A percentile compares a stretch with the other conserved stretches of the same genome.
Conservation (phyloP, 345 rosid genomes). For the Carallia brachiata region DNA sequence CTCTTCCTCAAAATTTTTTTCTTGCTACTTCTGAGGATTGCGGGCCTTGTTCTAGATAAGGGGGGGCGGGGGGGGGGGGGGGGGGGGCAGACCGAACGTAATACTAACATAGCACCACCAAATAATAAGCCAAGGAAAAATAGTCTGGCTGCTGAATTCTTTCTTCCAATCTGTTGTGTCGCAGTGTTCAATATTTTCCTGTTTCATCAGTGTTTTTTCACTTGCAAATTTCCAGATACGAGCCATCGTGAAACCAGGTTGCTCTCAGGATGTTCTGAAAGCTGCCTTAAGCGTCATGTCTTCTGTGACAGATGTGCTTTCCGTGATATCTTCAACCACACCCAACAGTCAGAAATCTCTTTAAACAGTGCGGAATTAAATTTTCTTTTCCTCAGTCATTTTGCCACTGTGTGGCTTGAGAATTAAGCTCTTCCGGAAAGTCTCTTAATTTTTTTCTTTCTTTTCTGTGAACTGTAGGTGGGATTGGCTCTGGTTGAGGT, state of each 20-base stretch:
- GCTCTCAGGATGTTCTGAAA: constrained; percentile 90
- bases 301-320: constrained; percentile 87
- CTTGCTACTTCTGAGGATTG: too few relatives aligned
- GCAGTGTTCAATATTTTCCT: not conserved
- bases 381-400: not conserved
- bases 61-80: too few relatives aligned
- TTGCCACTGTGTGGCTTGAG: constrained; percentile 3
- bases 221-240: constrained; percentile 51
- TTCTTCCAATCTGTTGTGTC: not conserved
- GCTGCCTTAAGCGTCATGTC: constrained; percentile 96
- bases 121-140: not conserved
- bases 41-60: too few relatives aligned
- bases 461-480: constrained; percentile 15
- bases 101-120: not conserved
- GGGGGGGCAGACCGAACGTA: too few relatives aligned
- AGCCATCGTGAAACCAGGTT: constrained; percentile 91
- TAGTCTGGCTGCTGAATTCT: not conserved
- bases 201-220: not conserved
- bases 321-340: constrained; percentile 60
- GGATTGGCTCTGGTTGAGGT: constrained; percentile 9
- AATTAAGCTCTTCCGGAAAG: not conserved
- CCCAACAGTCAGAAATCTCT: constrained; percentile 36
- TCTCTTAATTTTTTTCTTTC: not conserved
- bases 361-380: not conserved
- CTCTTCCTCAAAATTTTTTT: too few relatives aligned